Base-by-base conservation (phyloP, 192 early-diverging fungal genomes). In the Coemansia sp. region DNA sequence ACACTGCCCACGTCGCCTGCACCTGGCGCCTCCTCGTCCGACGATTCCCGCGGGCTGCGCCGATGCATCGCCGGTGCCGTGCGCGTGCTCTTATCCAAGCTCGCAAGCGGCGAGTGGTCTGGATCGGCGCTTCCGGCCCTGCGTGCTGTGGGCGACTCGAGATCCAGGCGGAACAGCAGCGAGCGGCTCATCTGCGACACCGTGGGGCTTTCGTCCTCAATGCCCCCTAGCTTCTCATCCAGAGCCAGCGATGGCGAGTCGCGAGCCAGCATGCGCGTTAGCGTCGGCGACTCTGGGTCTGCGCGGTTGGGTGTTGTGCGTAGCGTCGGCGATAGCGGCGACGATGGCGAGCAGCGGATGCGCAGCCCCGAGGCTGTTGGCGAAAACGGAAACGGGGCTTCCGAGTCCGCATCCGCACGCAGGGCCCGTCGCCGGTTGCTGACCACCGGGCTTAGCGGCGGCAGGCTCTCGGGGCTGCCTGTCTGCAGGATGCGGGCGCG, bases 381-480 rank as follows among this genome's bases (percentile, higher is more conserved):
- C 36, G 74, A 77, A 38, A 77, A 77, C 45, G 56, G 64, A 21
- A 54, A 49, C 23, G 68, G 47, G 17, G 68, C 44, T 51, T 77
- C 74, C 34, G 66, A 63, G 5, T 43, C 40, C 63, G 60, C 18
- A 10, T 70, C 74, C 2, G 51, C 51, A 18, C 68, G 67, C 5
- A 66, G 30, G 12, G 64, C 39, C 37, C 74, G 74, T 39, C 63
- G 66, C 48, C 74, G 68, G 48, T 28, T 66, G 60, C 78, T 80
- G 11, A 80, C 67, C 8, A 80, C 68, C 11, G 78, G 78, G 45
- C 78, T 80, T 10, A 80, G 68, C 7, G 78, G 78, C 11, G 78
- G 78, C 28, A 80, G 54, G 40, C 67, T 71, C 40, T 71, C 68
- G 16, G 78, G 71, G 37, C 71, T 80, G 60, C 61, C 55, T 10